phyloP scores from a whole-genome alignment of 805 yeast species.

The Jamesozyma jinghongensis region DNA sequence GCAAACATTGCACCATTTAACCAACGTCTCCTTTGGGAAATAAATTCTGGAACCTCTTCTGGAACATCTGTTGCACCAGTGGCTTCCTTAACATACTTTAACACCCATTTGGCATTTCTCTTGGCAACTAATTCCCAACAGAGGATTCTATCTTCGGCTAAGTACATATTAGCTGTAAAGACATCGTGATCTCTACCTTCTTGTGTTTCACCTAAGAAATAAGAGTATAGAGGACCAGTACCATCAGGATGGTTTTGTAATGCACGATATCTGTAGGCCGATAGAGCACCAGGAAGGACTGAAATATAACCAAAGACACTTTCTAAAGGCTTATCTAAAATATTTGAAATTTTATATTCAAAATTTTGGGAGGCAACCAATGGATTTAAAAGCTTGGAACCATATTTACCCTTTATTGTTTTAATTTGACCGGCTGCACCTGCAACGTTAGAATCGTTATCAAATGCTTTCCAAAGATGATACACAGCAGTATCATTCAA shows the following conservation, averaged over 20 bases:
- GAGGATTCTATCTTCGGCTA: slow-evolving; percentile 92
- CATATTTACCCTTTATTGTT: slow-evolving; percentile 87
- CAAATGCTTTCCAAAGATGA: slow-evolving; percentile 96
- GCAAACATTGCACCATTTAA: slow-evolving; percentile 96
- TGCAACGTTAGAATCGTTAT: slow-evolving; percentile 90
- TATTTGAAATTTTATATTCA: slow-evolving; percentile 95
- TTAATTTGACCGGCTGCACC: slow-evolving; percentile 99
- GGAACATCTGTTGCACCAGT: slow-evolving; percentile 97
- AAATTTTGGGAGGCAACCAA: slow-evolving; percentile 93
- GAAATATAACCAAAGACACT: slow-evolving; percentile 87
- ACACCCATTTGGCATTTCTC: slow-evolving; percentile 71
- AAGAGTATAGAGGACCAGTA: slow-evolving; percentile 81
- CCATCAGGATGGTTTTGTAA: slow-evolving; percentile 79
- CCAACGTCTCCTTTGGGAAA: slow-evolving; percentile 97
- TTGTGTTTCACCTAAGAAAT: slow-evolving; percentile 79
- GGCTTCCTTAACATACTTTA: slow-evolving; percentile 86
- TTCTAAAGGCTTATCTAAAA: slow-evolving; percentile 89
- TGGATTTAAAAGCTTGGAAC: slow-evolving; percentile 77
- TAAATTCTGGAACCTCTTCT: slow-evolving; percentile 86
- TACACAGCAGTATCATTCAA: slow-evolving; percentile 86
- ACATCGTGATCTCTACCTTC: slow-evolving; percentile 58
- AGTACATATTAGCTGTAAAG: slow-evolving; percentile 91
- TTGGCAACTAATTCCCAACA: slow-evolving; percentile 96
- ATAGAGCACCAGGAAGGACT: slow-evolving; percentile 91
- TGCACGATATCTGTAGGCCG: slow-evolving; percentile 89